These are phyloP conservation scores for Colletotrichum sp. DNA, from an alignment of 2,329 filamentous ascomycete genomes.

Conservation along the genomic window DNA sequence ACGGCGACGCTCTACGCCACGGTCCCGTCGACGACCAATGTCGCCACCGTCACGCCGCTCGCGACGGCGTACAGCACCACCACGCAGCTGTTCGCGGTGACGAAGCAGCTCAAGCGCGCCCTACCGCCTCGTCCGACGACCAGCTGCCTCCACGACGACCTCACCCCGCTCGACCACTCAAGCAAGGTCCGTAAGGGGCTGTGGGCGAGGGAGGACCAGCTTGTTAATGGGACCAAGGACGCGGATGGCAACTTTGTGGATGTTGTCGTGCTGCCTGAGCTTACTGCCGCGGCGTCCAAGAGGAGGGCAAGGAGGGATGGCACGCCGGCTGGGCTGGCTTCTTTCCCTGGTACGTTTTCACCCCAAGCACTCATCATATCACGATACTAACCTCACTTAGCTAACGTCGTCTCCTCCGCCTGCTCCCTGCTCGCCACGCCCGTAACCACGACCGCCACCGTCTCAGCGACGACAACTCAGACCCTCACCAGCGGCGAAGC, in stretches of 20 bases:
- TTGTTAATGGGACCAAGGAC: background rate
- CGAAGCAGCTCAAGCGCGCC: background rate
- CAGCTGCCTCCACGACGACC: background rate
- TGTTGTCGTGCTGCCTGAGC: background rate
- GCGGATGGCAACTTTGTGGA: background rate
- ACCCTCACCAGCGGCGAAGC: background rate
- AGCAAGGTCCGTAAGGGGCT: rapidly evolving
- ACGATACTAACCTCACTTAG: background rate
- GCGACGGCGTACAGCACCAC: background rate
- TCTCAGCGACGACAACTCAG: background rate
- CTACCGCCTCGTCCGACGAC: background rate
- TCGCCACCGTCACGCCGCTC: background rate
- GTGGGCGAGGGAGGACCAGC: background rate
- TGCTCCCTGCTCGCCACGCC: background rate
- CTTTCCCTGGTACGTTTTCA: background rate
- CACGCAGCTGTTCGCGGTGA: background rate
- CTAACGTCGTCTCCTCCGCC: background rate
- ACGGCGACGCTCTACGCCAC: background rate
- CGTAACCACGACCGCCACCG: background rate
- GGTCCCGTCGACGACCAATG: background rate
- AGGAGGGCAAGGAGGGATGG: background rate
- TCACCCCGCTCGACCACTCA: background rate
- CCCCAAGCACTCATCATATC: background rate
- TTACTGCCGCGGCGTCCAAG: background rate
- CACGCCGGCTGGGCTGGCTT: background rate